Evolutionary conservation across 2,329 filamentous ascomycete species (phyloP).

Genomic region (Botrytis byssoidea): DNA sequence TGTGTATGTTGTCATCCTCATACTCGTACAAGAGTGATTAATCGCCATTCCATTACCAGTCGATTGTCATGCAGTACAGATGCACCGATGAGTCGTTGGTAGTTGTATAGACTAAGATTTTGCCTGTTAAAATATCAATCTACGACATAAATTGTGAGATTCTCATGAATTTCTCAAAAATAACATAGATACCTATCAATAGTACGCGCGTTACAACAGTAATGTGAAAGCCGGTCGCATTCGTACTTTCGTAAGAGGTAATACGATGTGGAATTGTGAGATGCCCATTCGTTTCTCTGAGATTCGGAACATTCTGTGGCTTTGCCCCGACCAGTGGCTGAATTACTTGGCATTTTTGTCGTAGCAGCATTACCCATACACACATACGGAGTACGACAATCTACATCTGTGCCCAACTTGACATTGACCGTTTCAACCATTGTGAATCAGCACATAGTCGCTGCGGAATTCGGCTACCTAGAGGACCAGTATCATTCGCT

Average conservation of each 20-base stretch:
- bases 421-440: not conserved
- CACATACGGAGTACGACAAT: not conserved
- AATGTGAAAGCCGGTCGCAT: slow-evolving; percentile 5
- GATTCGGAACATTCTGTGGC: slow-evolving; percentile 11
- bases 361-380: not conserved
- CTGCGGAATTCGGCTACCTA: not conserved
- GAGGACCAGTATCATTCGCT: slow-evolving; percentile 8
- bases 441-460: slow-evolving; percentile 14
- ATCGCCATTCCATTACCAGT: not conserved
- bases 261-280: not conserved
- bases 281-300: slow-evolving; percentile 12
- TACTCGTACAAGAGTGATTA: not conserved
- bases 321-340: slow-evolving; percentile 13
- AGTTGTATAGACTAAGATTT: not conserved
- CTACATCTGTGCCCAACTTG: slow-evolving; percentile 11
- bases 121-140: not conserved
- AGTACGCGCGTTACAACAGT: slow-evolving; percentile 5
- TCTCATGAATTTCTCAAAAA: too few relatives aligned
- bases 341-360: not conserved
- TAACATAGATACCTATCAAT: not conserved
- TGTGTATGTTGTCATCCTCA: not conserved
- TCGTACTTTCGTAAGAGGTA: not conserved
- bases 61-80: not conserved
- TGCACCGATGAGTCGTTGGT: not conserved
- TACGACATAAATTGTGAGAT: not conserved